phyloP scores from a whole-genome alignment of 2,329 filamentous ascomycete genomes.

The Cordyceps fumosorosea region DNA sequence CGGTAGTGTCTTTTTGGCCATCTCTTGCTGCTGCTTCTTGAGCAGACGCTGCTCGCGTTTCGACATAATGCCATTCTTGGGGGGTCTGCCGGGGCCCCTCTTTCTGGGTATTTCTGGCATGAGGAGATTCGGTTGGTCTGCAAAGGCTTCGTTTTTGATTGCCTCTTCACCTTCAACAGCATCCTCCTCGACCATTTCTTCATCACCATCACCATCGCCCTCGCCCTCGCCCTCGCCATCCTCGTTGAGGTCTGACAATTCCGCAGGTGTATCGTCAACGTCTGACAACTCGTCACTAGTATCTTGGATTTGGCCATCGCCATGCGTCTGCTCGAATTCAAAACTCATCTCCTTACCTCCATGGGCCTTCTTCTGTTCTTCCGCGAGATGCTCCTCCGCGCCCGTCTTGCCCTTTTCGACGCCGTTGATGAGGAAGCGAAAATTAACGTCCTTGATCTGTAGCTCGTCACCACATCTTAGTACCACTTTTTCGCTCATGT shows the following conservation, averaged over 20 bases:
- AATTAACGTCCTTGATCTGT: slow-evolving; percentile 64
- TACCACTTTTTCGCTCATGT: slow-evolving; percentile 48
- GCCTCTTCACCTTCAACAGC: slow-evolving; percentile 22
- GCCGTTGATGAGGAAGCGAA: slow-evolving; percentile 63
- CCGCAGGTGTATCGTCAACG: slow-evolving; percentile 34
- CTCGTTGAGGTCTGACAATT: slow-evolving; percentile 33
- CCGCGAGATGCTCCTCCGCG: slow-evolving; percentile 39
- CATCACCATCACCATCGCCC: slow-evolving; percentile 27
- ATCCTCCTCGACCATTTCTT: slow-evolving; percentile 23
- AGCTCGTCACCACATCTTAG: slow-evolving; percentile 60
- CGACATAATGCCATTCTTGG: slow-evolving; percentile 78
- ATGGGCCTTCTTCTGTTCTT: slow-evolving; percentile 38
- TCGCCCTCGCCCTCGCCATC: slow-evolving; percentile 25
- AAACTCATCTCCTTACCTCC: slow-evolving; percentile 67
- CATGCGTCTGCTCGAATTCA: slow-evolving; percentile 59
- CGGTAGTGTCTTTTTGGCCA: slow-evolving; percentile 45
- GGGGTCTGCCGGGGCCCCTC: slow-evolving; percentile 71
- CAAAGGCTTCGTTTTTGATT: slow-evolving; percentile 24
- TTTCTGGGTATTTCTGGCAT: slow-evolving; percentile 51
- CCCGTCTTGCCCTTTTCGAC: slow-evolving; percentile 51
- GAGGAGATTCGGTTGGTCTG: slow-evolving; percentile 28
- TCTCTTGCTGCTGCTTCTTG: slow-evolving; percentile 47
- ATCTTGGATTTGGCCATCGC: slow-evolving; percentile 48
- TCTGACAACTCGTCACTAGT: slow-evolving; percentile 48
- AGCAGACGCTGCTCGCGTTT: slow-evolving; percentile 64